Conservation (phyloP, 1,284 basidiomycete genomes). For the Waitea zeae region DNA sequence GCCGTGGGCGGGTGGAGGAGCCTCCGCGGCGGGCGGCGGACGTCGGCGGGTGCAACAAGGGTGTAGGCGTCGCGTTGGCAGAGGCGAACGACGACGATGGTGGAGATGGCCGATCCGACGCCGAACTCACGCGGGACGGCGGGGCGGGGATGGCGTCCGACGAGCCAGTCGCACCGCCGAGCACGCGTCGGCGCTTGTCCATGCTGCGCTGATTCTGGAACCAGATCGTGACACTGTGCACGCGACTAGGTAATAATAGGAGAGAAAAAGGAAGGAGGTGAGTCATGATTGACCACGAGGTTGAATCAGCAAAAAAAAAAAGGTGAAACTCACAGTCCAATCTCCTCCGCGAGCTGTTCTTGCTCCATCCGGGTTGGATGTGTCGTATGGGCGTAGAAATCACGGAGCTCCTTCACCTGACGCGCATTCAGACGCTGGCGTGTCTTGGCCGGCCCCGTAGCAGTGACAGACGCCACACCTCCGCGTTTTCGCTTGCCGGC, state of each 20-base stretch:
- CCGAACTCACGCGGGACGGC: too few relatives aligned
- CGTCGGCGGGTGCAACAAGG: too few relatives aligned
- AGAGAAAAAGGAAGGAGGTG: too few relatives aligned
- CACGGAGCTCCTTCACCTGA: slow-evolving; percentile 49
- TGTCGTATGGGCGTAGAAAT: slow-evolving; percentile 38
- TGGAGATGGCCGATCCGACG: slow-evolving; percentile 5
- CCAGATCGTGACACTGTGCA: slow-evolving; percentile 67
- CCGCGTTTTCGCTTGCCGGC: too few relatives aligned
- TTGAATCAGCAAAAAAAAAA: slow-evolving; percentile 7
- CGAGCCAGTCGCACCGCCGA: slow-evolving; percentile 30
- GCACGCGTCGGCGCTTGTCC: slow-evolving; percentile 45
- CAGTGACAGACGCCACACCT: too few relatives aligned
- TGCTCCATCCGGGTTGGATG: slow-evolving; percentile 52
- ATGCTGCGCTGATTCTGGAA: slow-evolving; percentile 69
- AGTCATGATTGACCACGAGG: too few relatives aligned
- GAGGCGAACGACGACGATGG: slow-evolving; percentile 2
- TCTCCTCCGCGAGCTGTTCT: slow-evolving; percentile 39
- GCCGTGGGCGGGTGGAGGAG: slow-evolving; percentile 25
- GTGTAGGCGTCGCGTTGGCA: not conserved
- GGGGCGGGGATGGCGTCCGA: slow-evolving; percentile 17
- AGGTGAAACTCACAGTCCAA: slow-evolving; percentile 55
- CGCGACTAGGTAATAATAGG: slow-evolving; percentile 50
- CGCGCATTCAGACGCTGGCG: slow-evolving; percentile 42
- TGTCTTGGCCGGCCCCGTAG: slow-evolving; percentile 34
- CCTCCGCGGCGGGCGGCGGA: not conserved